Evolutionary conservation across 441 rosid species (phyloP), one percentile per base, ranked within the genome.

Genomic region (Eruca vesicaria): DNA sequence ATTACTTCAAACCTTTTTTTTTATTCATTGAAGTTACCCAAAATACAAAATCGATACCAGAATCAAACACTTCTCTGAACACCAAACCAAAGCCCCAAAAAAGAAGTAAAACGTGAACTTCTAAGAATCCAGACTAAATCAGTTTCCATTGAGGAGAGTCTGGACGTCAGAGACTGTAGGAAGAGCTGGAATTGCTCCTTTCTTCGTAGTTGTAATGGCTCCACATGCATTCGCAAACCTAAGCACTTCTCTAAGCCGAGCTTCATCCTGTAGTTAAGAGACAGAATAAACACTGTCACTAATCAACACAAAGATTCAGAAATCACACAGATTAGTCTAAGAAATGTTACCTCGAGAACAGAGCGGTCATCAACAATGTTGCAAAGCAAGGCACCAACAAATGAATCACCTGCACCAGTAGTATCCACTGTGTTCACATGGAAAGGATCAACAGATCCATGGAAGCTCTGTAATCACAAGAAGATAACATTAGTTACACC

Each of bases 331-430:
- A 6, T 9, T 48, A 2, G 7, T 48, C 10, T 45, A n/a, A n/a
- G 10, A 0, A 15, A 7, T 16, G 9, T 48, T 48, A 48, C 55
- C 87, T 95, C 97, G 0, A 95, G 77, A 0, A 91, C 20, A 10
- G 92, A 78, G 12, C 70, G 89, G 66, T 95, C 96, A 53, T 86
- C 92, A 3, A 93, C 98, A 64, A 91, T 63, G 86, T 86, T 91
- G 89, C 84, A 71, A 35, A 95, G 85, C 64, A 95, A 82, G 19
- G 99, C 97, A 32, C 99, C 99, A 0, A 95, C 86, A 57, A 87
- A 95, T 7, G 99, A 76, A 77, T 95, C 99, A 33, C 99, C 99
- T 52, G 98, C 99, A 31, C 99, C 98, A 2, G 99, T 95, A 72
- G 99, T 93, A 76, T 95, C 99, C n/a, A 95, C 84, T 0, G 98